phyloP scores from a whole-genome alignment of 805 yeast species.

The Ogataea ramenticola region DNA sequence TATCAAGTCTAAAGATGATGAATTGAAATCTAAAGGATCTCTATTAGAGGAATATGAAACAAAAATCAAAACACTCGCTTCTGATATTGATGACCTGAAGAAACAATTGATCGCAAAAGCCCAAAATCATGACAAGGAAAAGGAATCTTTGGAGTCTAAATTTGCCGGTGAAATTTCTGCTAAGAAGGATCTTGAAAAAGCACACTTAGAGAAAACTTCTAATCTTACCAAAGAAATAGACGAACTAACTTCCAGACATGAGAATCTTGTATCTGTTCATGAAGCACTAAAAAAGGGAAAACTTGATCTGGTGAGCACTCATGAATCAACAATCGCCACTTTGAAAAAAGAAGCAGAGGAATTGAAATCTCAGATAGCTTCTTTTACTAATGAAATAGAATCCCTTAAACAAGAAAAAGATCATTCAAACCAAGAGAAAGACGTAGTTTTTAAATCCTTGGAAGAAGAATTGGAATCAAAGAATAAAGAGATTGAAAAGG shows the following conservation, averaged over 20 bases:
- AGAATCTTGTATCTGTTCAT: not conserved
- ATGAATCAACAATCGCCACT: not conserved
- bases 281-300: not conserved
- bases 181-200: not conserved
- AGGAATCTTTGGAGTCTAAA: not conserved
- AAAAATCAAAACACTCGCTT: not conserved
- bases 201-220: not conserved
- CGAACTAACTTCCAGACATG: not conserved
- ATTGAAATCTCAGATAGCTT: not conserved
- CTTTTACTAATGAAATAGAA: not conserved
- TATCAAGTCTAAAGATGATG: not conserved
- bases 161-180: not conserved
- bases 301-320: not conserved
- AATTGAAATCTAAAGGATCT: not conserved
- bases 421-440: not conserved
- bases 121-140: not conserved
- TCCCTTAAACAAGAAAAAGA: not conserved
- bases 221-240: not conserved
- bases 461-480: not conserved
- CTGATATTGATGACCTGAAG: not conserved
- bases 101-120: not conserved
- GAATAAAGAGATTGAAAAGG: conserved; percentile 2
- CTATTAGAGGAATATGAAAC: not conserved
- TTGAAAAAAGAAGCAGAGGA: conserved; percentile 7
- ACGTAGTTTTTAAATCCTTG: not conserved